These are phyloP conservation scores for Carex scoparia DNA, from an alignment of 176 grass and related monocot species.

Conservation along the genomic window DNA sequence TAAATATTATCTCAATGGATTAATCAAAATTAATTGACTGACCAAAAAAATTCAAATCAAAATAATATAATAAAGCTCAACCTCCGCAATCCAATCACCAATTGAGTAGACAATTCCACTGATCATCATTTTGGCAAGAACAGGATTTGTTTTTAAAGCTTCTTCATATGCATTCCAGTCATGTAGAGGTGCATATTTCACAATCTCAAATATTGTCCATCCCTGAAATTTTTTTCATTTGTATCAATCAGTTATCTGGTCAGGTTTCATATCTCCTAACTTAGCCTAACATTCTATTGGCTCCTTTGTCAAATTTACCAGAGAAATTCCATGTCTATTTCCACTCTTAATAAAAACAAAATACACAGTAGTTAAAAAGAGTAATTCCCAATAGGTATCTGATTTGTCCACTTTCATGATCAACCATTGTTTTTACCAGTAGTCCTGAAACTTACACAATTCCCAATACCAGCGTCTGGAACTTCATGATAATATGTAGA, in stretches of 20 bases:
- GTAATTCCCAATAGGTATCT: background rate
- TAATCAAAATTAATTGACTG: conserved; percentile 1
- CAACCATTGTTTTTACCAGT: background rate
- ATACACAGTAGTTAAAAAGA: background rate
- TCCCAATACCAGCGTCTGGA: background rate
- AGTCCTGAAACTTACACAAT: background rate
- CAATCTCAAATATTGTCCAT: conserved; percentile 89
- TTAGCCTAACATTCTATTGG: background rate
- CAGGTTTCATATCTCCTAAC: background rate
- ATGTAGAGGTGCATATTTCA: conserved; percentile 85
- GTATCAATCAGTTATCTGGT: background rate
- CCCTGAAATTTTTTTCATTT: conserved; percentile 35
- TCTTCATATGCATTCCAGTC: conserved; percentile 96
- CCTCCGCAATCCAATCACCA: conserved; percentile 96
- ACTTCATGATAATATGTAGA: background rate
- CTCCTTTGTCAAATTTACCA: background rate
- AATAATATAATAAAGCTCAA: background rate
- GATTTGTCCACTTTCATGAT: background rate
- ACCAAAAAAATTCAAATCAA: background rate
- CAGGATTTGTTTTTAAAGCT: conserved; percentile 79
- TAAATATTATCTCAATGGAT: background rate
- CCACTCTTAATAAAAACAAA: background rate
- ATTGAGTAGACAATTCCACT: conserved; percentile 92
- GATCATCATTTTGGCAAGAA: conserved; percentile 99
- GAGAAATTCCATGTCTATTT: background rate